These are phyloP conservation scores for Cicer cuneatum DNA, from an alignment of 306 rosid genomes.

Conservation along the genomic window DNA sequence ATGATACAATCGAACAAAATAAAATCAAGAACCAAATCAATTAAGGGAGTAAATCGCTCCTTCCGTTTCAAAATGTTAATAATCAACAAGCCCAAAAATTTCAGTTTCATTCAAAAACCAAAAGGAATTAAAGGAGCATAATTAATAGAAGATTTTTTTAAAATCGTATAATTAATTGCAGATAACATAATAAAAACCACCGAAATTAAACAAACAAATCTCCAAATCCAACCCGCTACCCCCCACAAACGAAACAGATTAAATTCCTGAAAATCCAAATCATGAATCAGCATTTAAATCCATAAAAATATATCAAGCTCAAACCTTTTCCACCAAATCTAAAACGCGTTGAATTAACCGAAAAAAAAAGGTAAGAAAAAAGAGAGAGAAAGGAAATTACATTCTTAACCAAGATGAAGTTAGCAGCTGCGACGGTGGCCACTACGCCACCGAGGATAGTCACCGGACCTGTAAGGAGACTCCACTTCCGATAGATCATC, in stretches of 20 bases:
- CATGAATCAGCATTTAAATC: background rate
- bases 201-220: background rate
- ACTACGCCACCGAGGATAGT: slow-evolving; percentile 69
- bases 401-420: slow-evolving; percentile 54
- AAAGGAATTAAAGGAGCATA: slow-evolving; percentile 3
- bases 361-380: background rate
- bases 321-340: slow-evolving; percentile 25
- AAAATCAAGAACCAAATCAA: slow-evolving; percentile 28
- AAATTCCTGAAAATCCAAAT: slow-evolving; percentile 5
- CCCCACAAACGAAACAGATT: background rate
- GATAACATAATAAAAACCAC: background rate
- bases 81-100: background rate
- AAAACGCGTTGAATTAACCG: background rate
- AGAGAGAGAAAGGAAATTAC: slow-evolving; percentile 45
- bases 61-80: background rate
- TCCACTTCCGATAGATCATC: slow-evolving; percentile 96
- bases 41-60: background rate
- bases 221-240: background rate
- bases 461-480: slow-evolving; percentile 73
- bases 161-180: background rate
- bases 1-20: background rate
- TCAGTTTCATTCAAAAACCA: slow-evolving; percentile 2
- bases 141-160: background rate
- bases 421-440: slow-evolving; percentile 56
- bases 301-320: slow-evolving; percentile 29